These are phyloP conservation scores for Chalciporus piperatus DNA, from an alignment of 768 basidiomycete genomes.

Conservation along the genomic window DNA sequence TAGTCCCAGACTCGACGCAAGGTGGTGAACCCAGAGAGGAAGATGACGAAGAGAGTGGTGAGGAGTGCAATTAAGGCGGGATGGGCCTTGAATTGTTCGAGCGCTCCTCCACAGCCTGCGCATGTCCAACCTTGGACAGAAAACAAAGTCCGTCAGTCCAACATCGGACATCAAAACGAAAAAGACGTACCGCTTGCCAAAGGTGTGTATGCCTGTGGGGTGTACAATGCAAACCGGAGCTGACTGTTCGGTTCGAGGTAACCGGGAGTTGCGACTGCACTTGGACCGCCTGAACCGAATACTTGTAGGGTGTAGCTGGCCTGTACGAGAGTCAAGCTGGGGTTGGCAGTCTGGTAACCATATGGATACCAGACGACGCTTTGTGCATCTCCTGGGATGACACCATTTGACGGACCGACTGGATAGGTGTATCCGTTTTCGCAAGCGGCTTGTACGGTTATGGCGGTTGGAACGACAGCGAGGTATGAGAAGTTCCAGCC, in stretches of 20 bases:
- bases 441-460: conserved; percentile 66
- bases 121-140: conserved; percentile 28
- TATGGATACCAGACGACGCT: conserved; percentile 60
- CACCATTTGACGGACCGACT: conserved; percentile 54
- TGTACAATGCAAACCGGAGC: conserved; percentile 61
- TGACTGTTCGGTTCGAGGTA: conserved; percentile 51
- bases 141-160: neutral
- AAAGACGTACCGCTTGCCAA: conserved; percentile 39
- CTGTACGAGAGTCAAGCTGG: conserved; percentile 54
- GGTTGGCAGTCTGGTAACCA: conserved; percentile 48
- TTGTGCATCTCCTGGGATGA: conserved; percentile 51
- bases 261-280: conserved; percentile 47
- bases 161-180: neutral
- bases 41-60: conserved; percentile 30
- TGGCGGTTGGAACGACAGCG: conserved; percentile 45
- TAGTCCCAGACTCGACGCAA: conserved; percentile 31
- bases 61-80: conserved; percentile 33
- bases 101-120: conserved; percentile 27
- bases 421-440: conserved; percentile 69
- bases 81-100: conserved; percentile 30
- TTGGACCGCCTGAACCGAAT: conserved; percentile 53
- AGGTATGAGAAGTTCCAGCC: conserved; percentile 74
- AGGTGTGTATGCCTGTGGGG: conserved; percentile 54
- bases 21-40: conserved; percentile 35
- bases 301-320: conserved; percentile 60